Conservation (phyloP, 2,329 filamentous ascomycete species). For the Exserohilum turcica region DNA sequence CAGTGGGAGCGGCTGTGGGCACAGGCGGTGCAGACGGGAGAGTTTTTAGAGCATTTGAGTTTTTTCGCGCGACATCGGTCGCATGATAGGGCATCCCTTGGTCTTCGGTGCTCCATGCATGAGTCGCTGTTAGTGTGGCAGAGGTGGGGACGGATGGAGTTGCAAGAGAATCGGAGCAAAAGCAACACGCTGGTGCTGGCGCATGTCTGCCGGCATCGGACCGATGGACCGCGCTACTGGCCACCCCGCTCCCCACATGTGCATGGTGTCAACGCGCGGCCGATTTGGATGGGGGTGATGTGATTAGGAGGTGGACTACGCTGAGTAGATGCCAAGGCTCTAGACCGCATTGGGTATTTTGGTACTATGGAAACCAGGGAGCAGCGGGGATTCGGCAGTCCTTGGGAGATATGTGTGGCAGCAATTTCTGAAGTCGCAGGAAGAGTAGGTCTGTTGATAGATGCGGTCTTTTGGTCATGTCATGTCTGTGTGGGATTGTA, state of each 20-base stretch:
- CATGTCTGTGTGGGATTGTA: too few relatives aligned
- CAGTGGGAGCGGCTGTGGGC: slow-evolving; percentile 24
- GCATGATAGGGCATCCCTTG: slow-evolving; percentile 25
- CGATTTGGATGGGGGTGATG: too few relatives aligned
- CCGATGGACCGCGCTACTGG: not conserved
- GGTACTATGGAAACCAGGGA: too few relatives aligned
- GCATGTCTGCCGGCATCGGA: slow-evolving; percentile 11
- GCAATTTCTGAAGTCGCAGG: too few relatives aligned
- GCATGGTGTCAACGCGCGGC: not conserved
- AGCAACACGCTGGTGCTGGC: slow-evolving; percentile 3
- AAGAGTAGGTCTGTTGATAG: too few relatives aligned
- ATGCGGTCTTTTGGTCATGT: too few relatives aligned
- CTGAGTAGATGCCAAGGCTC: too few relatives aligned
- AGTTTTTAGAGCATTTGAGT: slow-evolving; percentile 36
- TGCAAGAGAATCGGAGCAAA: slow-evolving; percentile 7
- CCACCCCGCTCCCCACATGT: not conserved
- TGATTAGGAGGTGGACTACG: too few relatives aligned
- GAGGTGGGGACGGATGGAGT: slow-evolving; percentile 12
- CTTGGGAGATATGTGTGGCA: too few relatives aligned
- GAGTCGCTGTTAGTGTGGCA: slow-evolving; percentile 11
- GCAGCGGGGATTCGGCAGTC: too few relatives aligned
- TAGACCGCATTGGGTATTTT: not conserved
- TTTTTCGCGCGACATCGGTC: slow-evolving; percentile 35
- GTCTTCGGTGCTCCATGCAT: slow-evolving; percentile 34
- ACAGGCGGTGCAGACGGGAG: slow-evolving; percentile 28